These are phyloP conservation scores for Venturia aucupariae DNA, from an alignment of 2,329 filamentous ascomycete species.

Conservation along the genomic window DNA sequence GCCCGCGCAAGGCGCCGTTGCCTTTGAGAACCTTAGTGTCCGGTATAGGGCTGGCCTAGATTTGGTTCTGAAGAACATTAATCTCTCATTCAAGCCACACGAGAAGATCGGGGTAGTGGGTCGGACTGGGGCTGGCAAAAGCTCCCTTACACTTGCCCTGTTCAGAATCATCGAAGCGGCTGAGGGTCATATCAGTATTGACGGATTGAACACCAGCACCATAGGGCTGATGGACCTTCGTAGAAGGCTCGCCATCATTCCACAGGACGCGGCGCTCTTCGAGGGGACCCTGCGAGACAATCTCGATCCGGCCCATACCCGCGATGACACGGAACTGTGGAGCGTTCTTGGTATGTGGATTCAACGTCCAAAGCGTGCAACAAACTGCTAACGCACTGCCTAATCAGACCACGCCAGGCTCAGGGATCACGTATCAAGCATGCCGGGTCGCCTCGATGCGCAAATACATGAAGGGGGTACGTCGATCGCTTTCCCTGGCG, in stretches of 20 bases:
- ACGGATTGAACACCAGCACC: conserved; percentile 76
- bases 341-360: conserved; percentile 69
- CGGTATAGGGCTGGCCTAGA: conserved; percentile 85
- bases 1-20: conserved; percentile 80
- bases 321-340: conserved; percentile 96
- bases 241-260: conserved; percentile 87
- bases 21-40: conserved; percentile 90
- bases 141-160: conserved; percentile 79
- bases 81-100: conserved; percentile 82
- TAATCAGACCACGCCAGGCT: conserved; percentile 76
- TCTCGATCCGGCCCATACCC: conserved; percentile 85
- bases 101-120: conserved; percentile 98
- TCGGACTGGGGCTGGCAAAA: conserved; percentile 92
- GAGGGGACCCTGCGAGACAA: conserved; percentile 92
- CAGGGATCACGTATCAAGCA: conserved; percentile 76
- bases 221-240: conserved; percentile 87
- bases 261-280: conserved; percentile 93
- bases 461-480: conserved; percentile 87
- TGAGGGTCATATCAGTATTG: conserved; percentile 78
- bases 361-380: background rate
- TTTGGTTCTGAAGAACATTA: conserved; percentile 87
- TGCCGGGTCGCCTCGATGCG: conserved; percentile 86
- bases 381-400: background rate
- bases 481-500: conserved; percentile 27
- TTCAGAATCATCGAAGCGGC: conserved; percentile 92